A percentile compares a stretch with the other conserved stretches of the same genome.
Evolutionary conservation across 768 basidiomycete species (phyloP).

Genomic region (Lactarius psammicola): DNA sequence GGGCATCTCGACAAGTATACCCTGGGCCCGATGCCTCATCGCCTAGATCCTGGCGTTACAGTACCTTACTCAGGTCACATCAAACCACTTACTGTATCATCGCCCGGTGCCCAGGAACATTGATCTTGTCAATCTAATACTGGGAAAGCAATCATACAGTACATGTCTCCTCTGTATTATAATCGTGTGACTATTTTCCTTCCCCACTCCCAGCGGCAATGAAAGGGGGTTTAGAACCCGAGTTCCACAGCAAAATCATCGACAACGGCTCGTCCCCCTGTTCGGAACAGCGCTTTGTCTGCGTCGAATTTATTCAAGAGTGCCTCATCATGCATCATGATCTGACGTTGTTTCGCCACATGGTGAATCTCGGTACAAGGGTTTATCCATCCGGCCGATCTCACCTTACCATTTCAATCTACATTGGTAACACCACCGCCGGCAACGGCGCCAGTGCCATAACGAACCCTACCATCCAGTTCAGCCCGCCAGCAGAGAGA

Average conservation of each 20-base stretch:
- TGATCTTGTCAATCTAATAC: not conserved
- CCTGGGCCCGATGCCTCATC: not conserved
- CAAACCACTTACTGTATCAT: not conserved
- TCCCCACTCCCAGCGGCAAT: not conserved
- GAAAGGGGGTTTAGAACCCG: not conserved
- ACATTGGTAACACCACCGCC: not conserved
- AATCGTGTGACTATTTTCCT: not conserved
- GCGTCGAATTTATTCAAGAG: not conserved
- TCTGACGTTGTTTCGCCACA: not conserved
- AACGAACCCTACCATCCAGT: too few species aligned
- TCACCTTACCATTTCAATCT: not conserved
- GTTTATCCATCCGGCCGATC: not conserved
- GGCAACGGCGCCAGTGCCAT: too few species aligned
- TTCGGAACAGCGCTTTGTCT: not conserved
- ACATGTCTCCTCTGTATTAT: not conserved
- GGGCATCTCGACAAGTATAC: not conserved
- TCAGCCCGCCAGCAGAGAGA: not conserved
- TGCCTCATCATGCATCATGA: not conserved
- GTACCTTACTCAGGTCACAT: not conserved
- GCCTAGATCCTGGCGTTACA: not conserved
- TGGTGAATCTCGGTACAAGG: not conserved
- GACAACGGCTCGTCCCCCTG: not conserved
- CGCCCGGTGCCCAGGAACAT: not conserved
- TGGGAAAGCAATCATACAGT: not conserved
- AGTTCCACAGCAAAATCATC: too few species aligned